Percentiles rank a stretch among this genome's conserved stretches.
Conservation (phyloP, 208 protist species). For the Angomonas ambiguus region DNA sequence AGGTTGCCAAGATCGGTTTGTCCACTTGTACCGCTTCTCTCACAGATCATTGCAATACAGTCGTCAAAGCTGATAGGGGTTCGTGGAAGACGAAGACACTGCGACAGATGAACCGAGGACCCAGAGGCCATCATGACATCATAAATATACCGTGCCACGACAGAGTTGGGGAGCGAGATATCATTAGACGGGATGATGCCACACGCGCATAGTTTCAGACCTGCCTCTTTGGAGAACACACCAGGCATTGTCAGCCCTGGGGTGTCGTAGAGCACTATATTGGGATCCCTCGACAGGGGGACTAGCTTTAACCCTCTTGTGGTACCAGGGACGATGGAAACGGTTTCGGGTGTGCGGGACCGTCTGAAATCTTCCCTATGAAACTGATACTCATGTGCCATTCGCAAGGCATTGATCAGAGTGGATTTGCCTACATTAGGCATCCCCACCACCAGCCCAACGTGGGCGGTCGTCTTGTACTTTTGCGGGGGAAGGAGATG, state of each 20-base stretch:
- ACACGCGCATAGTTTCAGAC: conserved; percentile 82
- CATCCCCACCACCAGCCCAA: conserved; percentile 91
- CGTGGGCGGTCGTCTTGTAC: conserved; percentile 69
- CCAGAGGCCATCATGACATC: conserved; percentile 67
- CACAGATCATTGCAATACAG: conserved; percentile 86
- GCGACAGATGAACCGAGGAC: conserved; percentile 68
- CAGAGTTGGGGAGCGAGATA: conserved; percentile 53
- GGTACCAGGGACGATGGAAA: conserved; percentile 78
- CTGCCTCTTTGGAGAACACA: conserved; percentile 79
- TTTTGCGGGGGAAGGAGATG: conserved; percentile 52
- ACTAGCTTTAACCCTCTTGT: conserved; percentile 76
- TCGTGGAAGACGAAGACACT: conserved; percentile 78
- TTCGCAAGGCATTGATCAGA: conserved; percentile 90
- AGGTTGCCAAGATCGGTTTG: conserved; percentile 81
- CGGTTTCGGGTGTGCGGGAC: conserved; percentile 66
- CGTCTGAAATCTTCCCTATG: conserved; percentile 81
- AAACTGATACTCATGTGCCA: conserved; percentile 90
- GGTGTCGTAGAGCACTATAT: conserved; percentile 84
- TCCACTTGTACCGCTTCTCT: conserved; percentile 77
- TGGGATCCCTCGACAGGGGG: conserved; percentile 73
- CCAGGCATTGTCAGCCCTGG: conserved; percentile 86
- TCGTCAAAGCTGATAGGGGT: conserved; percentile 88
- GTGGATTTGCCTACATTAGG: conserved; percentile 95
- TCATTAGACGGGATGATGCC: conserved; percentile 83
- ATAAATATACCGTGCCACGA: conserved; percentile 82